phyloP scores from a whole-genome alignment of 148 eudicot genomes.

The Linanthus parryae region DNA sequence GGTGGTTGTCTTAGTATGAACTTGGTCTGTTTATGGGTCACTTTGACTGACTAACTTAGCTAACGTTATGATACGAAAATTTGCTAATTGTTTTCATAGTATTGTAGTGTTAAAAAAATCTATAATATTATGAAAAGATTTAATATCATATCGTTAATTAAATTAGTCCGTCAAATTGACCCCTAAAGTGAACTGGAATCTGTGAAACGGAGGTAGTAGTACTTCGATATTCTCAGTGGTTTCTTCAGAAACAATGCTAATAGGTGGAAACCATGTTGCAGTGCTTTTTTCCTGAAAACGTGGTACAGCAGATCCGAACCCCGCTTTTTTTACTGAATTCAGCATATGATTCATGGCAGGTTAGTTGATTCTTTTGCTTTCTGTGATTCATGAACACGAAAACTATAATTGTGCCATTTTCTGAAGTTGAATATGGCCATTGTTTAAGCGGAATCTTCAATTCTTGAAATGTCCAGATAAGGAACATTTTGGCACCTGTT shows the following conservation, averaged over 20 bases:
- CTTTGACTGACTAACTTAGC: neutral
- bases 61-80: neutral
- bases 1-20: neutral
- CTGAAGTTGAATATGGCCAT: neutral
- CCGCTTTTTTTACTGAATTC: constrained; percentile 11
- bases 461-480: constrained; percentile 16
- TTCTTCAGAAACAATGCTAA: neutral
- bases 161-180: too few species aligned
- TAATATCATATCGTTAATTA: too few species aligned
- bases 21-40: neutral
- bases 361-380: neutral
- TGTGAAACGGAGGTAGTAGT: too few species aligned
- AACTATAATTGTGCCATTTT: neutral
- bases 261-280: neutral
- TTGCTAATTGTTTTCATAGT: too few species aligned
- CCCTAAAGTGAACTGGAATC: too few species aligned
- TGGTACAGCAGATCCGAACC: constrained; percentile 6
- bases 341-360: constrained; percentile 15
- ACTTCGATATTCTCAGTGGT: too few species aligned
- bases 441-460: neutral
- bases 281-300: constrained; percentile 11
- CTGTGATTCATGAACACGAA: neutral
- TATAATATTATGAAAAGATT: too few species aligned
- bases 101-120: too few species aligned
- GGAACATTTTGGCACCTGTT: constrained; percentile 75